Evolutionary conservation across 2,329 filamentous ascomycete species (phyloP), one percentile per base, ranked within the genome.

Genomic region (Alternaria incomplexa): DNA sequence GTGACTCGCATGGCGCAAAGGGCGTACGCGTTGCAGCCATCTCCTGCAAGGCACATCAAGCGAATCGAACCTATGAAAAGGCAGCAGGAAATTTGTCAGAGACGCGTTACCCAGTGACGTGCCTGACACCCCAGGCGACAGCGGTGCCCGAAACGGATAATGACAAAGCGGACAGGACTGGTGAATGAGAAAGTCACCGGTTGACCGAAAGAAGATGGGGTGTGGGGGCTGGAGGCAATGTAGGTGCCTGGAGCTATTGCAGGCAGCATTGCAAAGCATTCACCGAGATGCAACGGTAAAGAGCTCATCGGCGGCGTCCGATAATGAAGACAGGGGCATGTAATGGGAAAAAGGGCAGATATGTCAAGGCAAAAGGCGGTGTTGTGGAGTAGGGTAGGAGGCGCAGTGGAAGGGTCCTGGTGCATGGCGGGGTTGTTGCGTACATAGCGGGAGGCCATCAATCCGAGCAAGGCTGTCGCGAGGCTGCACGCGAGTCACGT

Each of bases 21-120:
- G 22, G 26, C 45, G 46, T 28, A n/a, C 32, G 36, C 26, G 58
- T 45, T 46, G 23, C 48, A 40, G 46, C 50, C 32, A 46, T 51
- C 44, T 58, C 48, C 68, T 73, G 72, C 73, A 73, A 77, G 74
- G 72, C 71, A 73, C 71, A 57, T 58, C 60, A 67, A 61, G 61
- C 61, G 65, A 56, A 56, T 36, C 23, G 44, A 68, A 59, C 74
- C 70, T 72, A 62, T 74, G 45, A 23, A 15, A 56, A 56, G 58
- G 60, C 53, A 40, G 25, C 50, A 56, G 46, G 43, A 63, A 70
- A 60, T 59, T 52, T 48, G 50, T 59, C 52, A 52, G 45, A 36
- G 61, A 68, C 63, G 67, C 63, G 63, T 58, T 55, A 61, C 55
- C 65, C 56, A 63, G 63, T 68, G 65, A 69, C 63, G 61, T 66